Base-by-base conservation (phyloP, 352 stramenopile genomes). In the Pythium monospermum region DNA sequence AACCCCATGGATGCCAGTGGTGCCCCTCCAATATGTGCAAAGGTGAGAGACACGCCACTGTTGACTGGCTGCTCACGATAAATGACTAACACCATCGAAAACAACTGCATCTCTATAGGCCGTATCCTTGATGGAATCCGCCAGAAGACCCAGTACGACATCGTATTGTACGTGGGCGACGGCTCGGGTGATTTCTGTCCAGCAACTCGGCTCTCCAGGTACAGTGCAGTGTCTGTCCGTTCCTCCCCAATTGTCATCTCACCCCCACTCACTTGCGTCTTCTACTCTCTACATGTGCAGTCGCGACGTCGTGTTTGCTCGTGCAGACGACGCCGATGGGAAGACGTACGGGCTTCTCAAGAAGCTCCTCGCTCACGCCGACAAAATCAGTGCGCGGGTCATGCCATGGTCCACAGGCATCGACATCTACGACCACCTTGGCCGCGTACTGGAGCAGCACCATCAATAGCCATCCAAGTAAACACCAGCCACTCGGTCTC, bases 21-120 rank as follows among this genome's bases (percentile, higher is more conserved):
- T 93, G 79, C 18, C 83, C 77, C 0, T 57, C 66, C 25, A 91
- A 93, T 55, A 90, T 93, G 79, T 93, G 83, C 66, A 93, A 93
- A 56, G 83, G 78, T 40, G 47, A 22, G 16, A 7, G n/a, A 39
- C 39, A 22, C 11, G 41, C 41, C 15, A 23, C n/a, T n/a, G n/a
- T n/a, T n/a, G 41, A 18, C 15, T 18, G 41, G 32, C 19, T 48
- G 10, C 10, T 48, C 41, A 28, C 41, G 41, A 48, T 18, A 18
- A 18, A 22, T 16, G 18, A 13, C 11, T 13, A 33, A 28, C 8
- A 13, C 8, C 32, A n/a, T n/a, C n/a, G n/a, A n/a, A n/a, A n/a
- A n/a, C 11, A 27, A 21, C 28, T 6, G 19, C 12, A 11, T 25
- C 21, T n/a, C 6, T 50, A 10, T 48, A 68, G 59, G 67, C 25